Evolutionary conservation across 225 moss, liverwort and hornwort species (phyloP).

Genomic region (Marchantia polymorpha): DNA sequence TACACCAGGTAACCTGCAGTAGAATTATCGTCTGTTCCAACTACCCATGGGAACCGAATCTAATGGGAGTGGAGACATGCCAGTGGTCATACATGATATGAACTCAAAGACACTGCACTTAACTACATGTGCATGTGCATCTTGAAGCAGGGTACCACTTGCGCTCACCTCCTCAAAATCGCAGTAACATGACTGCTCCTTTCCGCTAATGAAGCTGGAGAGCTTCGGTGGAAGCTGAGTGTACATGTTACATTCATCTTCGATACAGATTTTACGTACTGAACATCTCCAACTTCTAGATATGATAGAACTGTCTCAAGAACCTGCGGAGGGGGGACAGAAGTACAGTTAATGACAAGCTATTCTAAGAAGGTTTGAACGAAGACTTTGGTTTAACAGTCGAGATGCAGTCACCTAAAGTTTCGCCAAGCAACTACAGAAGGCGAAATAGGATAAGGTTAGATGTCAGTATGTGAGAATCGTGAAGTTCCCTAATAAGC

Average conservation of each 20-base stretch:
- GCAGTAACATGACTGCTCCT: conserved; percentile 60
- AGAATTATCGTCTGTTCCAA: not conserved
- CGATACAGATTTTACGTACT: conserved; percentile 70
- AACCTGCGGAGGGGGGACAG: conserved; percentile 48
- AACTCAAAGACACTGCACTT: not conserved
- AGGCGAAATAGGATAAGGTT: too few species aligned
- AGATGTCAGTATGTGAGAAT: not conserved
- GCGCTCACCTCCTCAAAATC: conserved; percentile 53
- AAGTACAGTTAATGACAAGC: too few species aligned
- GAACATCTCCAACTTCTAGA: conserved; percentile 69
- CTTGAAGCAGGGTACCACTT: not conserved
- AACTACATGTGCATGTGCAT: not conserved
- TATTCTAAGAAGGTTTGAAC: not conserved
- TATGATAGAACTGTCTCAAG: conserved; percentile 91
- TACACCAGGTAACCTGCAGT: not conserved
- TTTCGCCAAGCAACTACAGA: too few species aligned
- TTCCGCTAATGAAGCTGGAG: conserved; percentile 62
- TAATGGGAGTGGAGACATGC: not conserved
- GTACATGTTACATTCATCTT: conserved; percentile 75
- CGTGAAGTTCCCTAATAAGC: not conserved
- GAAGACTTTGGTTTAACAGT: too few species aligned
- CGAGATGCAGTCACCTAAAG: too few species aligned
- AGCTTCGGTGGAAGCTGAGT: conserved; percentile 78
- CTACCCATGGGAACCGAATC: not conserved
- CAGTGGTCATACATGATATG: not conserved